phyloP scores from a whole-genome alignment of 306 rosid species.

The Benincasa hispida region DNA sequence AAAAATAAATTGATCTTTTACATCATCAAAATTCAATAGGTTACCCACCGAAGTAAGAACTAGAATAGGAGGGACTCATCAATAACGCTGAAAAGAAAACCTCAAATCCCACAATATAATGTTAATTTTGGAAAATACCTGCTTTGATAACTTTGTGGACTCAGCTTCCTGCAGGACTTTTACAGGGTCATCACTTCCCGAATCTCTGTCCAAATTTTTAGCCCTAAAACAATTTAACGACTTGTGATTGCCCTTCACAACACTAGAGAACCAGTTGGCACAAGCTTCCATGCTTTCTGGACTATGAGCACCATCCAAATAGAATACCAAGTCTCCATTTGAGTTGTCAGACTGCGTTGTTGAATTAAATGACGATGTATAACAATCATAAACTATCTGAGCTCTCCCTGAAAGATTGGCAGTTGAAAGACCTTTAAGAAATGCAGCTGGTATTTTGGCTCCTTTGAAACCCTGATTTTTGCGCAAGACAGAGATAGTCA shows the following conservation, averaged over 20 bases:
- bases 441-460: constrained; percentile 40
- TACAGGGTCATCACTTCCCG: constrained; percentile 21
- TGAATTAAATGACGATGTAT: constrained; percentile 14
- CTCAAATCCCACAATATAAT: not conserved
- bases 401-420: constrained; percentile 57
- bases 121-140: constrained; percentile 17
- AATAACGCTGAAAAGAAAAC: not conserved
- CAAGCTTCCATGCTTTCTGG: constrained; percentile 78
- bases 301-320: constrained; percentile 84
- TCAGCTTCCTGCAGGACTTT: constrained; percentile 11
- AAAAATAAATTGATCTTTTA: not conserved
- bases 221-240: constrained; percentile 12
- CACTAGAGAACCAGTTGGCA: constrained; percentile 38
- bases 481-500: not conserved
- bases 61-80: not conserved
- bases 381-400: constrained; percentile 41
- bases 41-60: not conserved
- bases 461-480: constrained; percentile 23
- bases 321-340: constrained; percentile 49
- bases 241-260: constrained; percentile 17
- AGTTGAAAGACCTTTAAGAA: constrained; percentile 56
- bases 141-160: constrained; percentile 28
- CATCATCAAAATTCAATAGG: not conserved
- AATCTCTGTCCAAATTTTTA: constrained; percentile 15
- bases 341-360: constrained; percentile 19